These are phyloP conservation scores for Tetracladium marchalianum DNA, from an alignment of 495 filamentous ascomycete genomes.

Conservation along the genomic window DNA sequence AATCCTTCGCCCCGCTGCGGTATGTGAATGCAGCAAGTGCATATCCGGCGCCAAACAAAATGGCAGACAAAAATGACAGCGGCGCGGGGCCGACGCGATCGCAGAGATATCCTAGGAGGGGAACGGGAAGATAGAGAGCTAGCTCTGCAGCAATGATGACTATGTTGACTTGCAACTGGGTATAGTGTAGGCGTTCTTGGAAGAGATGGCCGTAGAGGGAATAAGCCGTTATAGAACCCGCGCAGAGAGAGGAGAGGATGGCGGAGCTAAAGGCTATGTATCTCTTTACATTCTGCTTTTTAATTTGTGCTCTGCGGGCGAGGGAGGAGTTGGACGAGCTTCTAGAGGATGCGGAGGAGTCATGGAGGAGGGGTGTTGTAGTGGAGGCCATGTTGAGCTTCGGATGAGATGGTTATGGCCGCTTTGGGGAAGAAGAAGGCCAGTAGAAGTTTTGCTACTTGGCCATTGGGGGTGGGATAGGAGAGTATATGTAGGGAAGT, in stretches of 20 bases:
- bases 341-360: slow-evolving; percentile 3
- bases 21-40: slow-evolving; percentile 74
- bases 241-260: slow-evolving; percentile 48
- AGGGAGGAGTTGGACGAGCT: slow-evolving; percentile 5
- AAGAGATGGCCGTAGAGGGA: slow-evolving; percentile 87
- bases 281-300: slow-evolving; percentile 10
- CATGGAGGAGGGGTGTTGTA: slow-evolving; percentile 16
- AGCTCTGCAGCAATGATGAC: slow-evolving; percentile 77
- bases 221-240: slow-evolving; percentile 78
- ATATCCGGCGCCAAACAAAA: slow-evolving; percentile 74
- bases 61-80: slow-evolving; percentile 57
- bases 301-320: slow-evolving; percentile 2
- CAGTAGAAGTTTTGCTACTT: too few species aligned
- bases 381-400: slow-evolving; percentile 11
- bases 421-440: too few species aligned
- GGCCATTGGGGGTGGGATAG: too few species aligned
- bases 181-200: slow-evolving; percentile 72
- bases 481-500: too few species aligned
- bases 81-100: slow-evolving; percentile 75
- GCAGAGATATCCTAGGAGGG: slow-evolving; percentile 81
- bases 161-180: slow-evolving; percentile 82
- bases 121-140: slow-evolving; percentile 80
- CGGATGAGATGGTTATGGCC: background rate
- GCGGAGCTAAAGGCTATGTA: slow-evolving; percentile 18
- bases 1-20: slow-evolving; percentile 36